A percentile compares a stretch with the other conserved stretches of the same genome.
Evolutionary conservation across 495 filamentous ascomycete genomes (phyloP).

Genomic region (Aspergillus ellipticus): DNA sequence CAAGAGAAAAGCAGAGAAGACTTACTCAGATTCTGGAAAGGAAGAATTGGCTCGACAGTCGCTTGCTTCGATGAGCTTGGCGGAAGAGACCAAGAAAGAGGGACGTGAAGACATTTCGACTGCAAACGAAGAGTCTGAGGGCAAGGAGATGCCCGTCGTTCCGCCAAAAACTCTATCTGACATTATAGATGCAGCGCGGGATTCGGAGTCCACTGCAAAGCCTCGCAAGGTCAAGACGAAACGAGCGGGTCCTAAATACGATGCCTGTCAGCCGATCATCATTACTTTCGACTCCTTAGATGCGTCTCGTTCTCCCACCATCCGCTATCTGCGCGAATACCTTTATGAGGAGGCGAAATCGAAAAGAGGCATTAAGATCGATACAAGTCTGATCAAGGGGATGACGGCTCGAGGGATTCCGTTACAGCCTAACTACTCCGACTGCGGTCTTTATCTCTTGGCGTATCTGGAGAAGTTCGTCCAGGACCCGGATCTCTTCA

Average conservation of each 20-base stretch:
- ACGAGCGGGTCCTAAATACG: conserved; percentile 19
- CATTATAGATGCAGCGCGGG: neutral
- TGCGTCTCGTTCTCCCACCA: conserved; percentile 53
- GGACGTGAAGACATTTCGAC: conserved; percentile 5
- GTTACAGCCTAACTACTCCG: conserved; percentile 75
- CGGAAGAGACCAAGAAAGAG: conserved; percentile 9
- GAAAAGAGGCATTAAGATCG: conserved; percentile 62
- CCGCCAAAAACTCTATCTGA: neutral
- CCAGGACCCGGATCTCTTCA: conserved; percentile 61
- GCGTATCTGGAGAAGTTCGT: conserved; percentile 81
- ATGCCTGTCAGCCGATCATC: conserved; percentile 57
- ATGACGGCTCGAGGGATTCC: conserved; percentile 71
- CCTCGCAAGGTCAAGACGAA: conserved; percentile 30
- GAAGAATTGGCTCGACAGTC: conserved; percentile 22
- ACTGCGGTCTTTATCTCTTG: conserved; percentile 85
- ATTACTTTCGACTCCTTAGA: conserved; percentile 88
- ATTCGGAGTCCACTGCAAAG: conserved; percentile 10
- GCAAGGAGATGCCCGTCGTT: conserved; percentile 18
- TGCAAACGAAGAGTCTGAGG: conserved; percentile 24
- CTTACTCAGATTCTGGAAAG: conserved; percentile 8
- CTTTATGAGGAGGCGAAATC: conserved; percentile 64
- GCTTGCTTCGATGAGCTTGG: conserved; percentile 25
- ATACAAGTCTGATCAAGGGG: conserved; percentile 49
- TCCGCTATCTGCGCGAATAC: conserved; percentile 70
- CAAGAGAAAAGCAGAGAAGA: conserved; percentile 3